Conservation (phyloP, 345 rosid species). For the Pelargonium nanum region DNA sequence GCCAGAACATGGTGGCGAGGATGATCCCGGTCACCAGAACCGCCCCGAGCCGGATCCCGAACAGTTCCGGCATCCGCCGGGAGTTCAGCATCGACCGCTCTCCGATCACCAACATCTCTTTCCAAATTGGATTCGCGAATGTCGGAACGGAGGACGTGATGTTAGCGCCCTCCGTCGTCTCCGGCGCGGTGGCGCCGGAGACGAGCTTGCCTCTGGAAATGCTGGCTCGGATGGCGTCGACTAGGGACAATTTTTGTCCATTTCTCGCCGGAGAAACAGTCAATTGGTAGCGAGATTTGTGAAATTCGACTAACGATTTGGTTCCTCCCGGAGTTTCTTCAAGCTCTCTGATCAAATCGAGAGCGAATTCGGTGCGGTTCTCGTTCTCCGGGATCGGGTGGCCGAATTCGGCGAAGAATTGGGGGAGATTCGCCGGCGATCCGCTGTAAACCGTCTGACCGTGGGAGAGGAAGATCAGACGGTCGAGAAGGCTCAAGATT, state of each 20-base stretch:
- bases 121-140: slow-evolving; percentile 79
- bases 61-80: slow-evolving; percentile 67
- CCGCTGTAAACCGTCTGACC: slow-evolving; percentile 76
- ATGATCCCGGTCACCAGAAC: slow-evolving; percentile 77
- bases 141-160: slow-evolving; percentile 46
- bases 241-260: slow-evolving; percentile 33
- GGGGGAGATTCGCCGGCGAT: slow-evolving; percentile 44
- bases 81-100: slow-evolving; percentile 63
- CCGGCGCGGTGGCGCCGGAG: slow-evolving; percentile 36
- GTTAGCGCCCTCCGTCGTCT: slow-evolving; percentile 16
- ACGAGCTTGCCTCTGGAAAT: slow-evolving; percentile 77
- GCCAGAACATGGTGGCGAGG: slow-evolving; percentile 71
- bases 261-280: slow-evolving; percentile 13
- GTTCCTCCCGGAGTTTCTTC: slow-evolving; percentile 72
- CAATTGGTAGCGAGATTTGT: slow-evolving; percentile 31
- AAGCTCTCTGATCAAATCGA: slow-evolving; percentile 74
- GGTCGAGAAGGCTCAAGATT: slow-evolving; percentile 62
- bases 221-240: slow-evolving; percentile 70
- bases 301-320: slow-evolving; percentile 57
- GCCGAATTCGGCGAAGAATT: slow-evolving; percentile 58
- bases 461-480: slow-evolving; percentile 65
- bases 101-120: slow-evolving; percentile 63
- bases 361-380: slow-evolving; percentile 75
- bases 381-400: slow-evolving; percentile 84
- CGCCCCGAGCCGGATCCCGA: slow-evolving; percentile 66